Evolutionary conservation across 2,329 filamentous ascomycete genomes (phyloP), one percentile per base, ranked within the genome.

Genomic region (Anthostomella pinea): DNA sequence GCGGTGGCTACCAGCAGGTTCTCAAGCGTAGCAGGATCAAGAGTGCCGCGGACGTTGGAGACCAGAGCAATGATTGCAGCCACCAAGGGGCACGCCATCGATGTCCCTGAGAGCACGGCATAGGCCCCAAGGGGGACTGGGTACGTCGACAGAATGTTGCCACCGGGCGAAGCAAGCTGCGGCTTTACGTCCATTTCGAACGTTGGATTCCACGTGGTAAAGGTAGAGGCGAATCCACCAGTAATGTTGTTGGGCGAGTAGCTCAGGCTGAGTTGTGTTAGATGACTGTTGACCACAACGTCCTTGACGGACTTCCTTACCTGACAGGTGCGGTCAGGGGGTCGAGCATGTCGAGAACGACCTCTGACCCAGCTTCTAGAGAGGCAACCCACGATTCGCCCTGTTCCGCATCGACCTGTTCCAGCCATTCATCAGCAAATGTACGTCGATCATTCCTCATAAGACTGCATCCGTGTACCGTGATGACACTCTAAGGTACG

Each of bases 191-290:
- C 68, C 45, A 77, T 63, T 50, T 82, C 77, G 55, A 69, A 81
- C 3, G 71, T 77, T 3, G 79, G 79, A 6, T 78, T 78, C 78
- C 77, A 83, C 5, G 69, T 73, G 26, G 72, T 76, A 54, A 64
- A 80, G 5, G 57, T 58, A 49, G 70, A 77, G 21, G 73, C 53
- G 29, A 68, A 72, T 6, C 78, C 79, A 2, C 70, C 74, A 0
- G 69, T 72, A 0, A 48, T 33, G 2, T 55, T 59, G 57, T 77
- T 77, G 33, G 46, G 23, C 21, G 49, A 41, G 28, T 59, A 48
- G 19, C 49, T 42, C n/a, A 72, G 50, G 16, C 60, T 56, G 32
- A 54, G 52, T 17, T 56, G 43, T 35, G 36, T 56, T 30, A 55
- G 52, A 16, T 15, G 27, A 5, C 9, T 8, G 5, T 7, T 21